Evolutionary conservation across 306 rosid species (phyloP).

Genomic region (Sesbania bispinosa): DNA sequence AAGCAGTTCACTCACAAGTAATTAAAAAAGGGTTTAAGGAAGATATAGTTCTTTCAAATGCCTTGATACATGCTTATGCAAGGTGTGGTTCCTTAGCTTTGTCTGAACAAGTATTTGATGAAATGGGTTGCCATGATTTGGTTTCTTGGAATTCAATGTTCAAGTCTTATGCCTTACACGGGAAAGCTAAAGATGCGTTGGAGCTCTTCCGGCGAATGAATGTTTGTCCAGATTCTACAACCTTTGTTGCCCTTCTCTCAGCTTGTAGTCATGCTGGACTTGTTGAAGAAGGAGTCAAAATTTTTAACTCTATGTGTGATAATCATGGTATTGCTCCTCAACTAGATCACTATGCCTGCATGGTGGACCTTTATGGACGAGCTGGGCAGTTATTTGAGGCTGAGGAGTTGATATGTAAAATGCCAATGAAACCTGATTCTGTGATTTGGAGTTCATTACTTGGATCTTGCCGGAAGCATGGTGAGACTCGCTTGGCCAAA

Average conservation of each 20-base stretch:
- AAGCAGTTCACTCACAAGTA: slow-evolving; percentile 60
- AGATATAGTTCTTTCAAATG: slow-evolving; percentile 60
- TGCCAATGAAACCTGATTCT: slow-evolving; percentile 87
- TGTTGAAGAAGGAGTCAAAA: slow-evolving; percentile 58
- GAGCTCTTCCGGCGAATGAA: slow-evolving; percentile 55
- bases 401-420: slow-evolving; percentile 49
- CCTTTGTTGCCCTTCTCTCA: slow-evolving; percentile 80
- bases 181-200: slow-evolving; percentile 65
- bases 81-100: slow-evolving; percentile 72
- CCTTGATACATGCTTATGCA: slow-evolving; percentile 85
- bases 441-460: slow-evolving; percentile 90
- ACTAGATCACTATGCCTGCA: slow-evolving; percentile 82
- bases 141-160: slow-evolving; percentile 92
- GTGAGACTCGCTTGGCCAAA: slow-evolving; percentile 62
- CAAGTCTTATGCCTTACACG: slow-evolving; percentile 78
- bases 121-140: slow-evolving; percentile 50
- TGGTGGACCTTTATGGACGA: slow-evolving; percentile 89
- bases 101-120: slow-evolving; percentile 58
- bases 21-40: slow-evolving; percentile 62
- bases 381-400: slow-evolving; percentile 72
- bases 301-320: slow-evolving; percentile 52
- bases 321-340: slow-evolving; percentile 51
- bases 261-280: slow-evolving; percentile 90
- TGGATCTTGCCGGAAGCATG: slow-evolving; percentile 85
- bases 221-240: slow-evolving; percentile 59